These are phyloP conservation scores for Pseudopyrenochaeta lycopersici DNA, from an alignment of 2,329 filamentous ascomycete species.

Conservation along the genomic window DNA sequence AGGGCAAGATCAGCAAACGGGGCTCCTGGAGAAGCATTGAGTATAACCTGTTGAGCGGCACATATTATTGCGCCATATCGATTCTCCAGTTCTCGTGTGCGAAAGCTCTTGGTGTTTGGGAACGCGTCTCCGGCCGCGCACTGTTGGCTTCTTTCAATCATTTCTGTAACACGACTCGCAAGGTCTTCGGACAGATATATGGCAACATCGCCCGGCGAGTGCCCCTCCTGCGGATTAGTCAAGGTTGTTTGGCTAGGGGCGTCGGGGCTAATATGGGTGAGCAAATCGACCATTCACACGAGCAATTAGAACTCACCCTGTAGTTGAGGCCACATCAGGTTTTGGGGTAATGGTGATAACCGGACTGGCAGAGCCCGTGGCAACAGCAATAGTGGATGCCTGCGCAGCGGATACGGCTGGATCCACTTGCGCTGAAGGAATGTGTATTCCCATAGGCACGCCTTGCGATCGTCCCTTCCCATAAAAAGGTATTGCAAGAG, in stretches of 20 bases:
- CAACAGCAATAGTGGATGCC: conserved; percentile 1
- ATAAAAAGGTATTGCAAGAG: background rate
- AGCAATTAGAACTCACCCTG: conserved; percentile 2
- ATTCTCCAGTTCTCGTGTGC: background rate
- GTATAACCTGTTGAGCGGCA: background rate
- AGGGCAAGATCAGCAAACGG: background rate
- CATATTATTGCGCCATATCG: background rate
- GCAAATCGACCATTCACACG: too few relatives aligned
- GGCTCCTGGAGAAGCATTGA: background rate
- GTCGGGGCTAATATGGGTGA: background rate
- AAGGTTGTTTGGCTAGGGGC: background rate
- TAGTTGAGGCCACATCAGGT: background rate
- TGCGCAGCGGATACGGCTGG: conserved; percentile 1
- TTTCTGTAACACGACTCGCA: background rate
- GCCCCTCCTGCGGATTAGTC: background rate
- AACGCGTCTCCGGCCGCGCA: background rate
- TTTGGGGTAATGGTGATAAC: conserved; percentile 7
- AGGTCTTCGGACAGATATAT: conserved; percentile 6
- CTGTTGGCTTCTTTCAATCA: conserved; percentile 6
- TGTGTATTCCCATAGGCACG: background rate
- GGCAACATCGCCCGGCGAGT: conserved; percentile 2
- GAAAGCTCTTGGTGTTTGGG: background rate
- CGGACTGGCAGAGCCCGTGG: background rate
- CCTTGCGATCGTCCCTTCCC: background rate
- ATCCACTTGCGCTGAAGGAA: background rate